Evolutionary conservation across 2,329 filamentous ascomycete genomes (phyloP).

Genomic region (Magnaporthiopsis incrustans): DNA sequence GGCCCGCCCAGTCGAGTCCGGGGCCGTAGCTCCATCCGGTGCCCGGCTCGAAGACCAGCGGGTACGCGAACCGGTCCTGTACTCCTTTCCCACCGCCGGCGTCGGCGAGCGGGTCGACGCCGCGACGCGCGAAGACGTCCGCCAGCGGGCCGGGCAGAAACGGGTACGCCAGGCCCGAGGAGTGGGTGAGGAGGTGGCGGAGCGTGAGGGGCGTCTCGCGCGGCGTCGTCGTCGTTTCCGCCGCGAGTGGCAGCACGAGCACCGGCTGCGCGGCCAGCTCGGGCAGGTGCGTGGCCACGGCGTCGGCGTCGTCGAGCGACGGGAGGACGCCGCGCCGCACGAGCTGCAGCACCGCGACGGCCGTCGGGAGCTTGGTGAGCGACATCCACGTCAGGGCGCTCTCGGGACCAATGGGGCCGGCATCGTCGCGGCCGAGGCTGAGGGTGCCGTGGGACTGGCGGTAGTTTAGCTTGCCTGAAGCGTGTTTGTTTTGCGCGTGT

Average conservation of each 20-base stretch:
- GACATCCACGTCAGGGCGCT: slow-evolving; percentile 26
- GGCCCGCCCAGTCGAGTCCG: slow-evolving; percentile 8
- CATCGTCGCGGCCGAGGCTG: slow-evolving; percentile 12
- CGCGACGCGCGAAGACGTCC: slow-evolving; percentile 2
- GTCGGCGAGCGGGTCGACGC: not conserved
- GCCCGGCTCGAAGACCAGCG: slow-evolving; percentile 7
- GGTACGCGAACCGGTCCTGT: slow-evolving; percentile 7
- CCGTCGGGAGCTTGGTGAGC: slow-evolving; percentile 35
- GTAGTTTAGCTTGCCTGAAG: slow-evolving; percentile 19
- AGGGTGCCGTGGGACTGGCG: slow-evolving; percentile 13
- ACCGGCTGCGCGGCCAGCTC: slow-evolving; percentile 14
- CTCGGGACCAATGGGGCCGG: slow-evolving; percentile 16
- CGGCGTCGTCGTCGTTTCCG: not conserved
- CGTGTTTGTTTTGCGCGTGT: too few species aligned
- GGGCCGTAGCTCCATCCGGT: slow-evolving; percentile 6
- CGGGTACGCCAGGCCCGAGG: slow-evolving; percentile 14
- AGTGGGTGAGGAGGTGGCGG: slow-evolving; percentile 13
- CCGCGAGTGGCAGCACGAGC: slow-evolving; percentile 4
- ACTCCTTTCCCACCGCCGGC: too few species aligned
- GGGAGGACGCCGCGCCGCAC: slow-evolving; percentile 36
- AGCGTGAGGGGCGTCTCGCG: slow-evolving; percentile 13
- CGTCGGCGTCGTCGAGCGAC: slow-evolving; percentile 38
- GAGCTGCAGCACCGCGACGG: slow-evolving; percentile 36
- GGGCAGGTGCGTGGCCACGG: slow-evolving; percentile 23
- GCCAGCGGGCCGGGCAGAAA: slow-evolving; percentile 11